phyloP scores from a whole-genome alignment of 148 eudicot species.

The Camellia granthamiana region DNA sequence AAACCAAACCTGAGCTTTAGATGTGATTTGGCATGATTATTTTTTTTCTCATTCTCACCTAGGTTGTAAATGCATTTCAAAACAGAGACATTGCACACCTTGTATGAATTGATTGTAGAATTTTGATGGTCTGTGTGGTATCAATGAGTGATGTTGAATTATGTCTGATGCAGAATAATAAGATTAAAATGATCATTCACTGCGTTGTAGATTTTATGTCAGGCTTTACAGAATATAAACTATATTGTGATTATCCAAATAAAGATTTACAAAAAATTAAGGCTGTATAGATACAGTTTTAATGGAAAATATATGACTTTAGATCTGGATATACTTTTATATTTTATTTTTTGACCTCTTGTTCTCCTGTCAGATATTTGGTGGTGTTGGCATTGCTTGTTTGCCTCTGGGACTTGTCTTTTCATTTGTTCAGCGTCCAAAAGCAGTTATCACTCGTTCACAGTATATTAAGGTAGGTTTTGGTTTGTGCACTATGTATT shows the following conservation, averaged over 20 bases:
- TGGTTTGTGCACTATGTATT: not conserved
- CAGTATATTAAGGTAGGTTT: slow-evolving; percentile 90
- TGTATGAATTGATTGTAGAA: not conserved
- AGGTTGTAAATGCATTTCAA: not conserved
- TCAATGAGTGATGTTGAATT: not conserved
- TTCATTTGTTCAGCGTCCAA: slow-evolving; percentile 90
- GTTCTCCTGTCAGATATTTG: slow-evolving; percentile 64
- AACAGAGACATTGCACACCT: not conserved
- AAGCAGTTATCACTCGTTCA: slow-evolving; percentile 97
- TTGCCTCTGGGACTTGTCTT: slow-evolving; percentile 90
- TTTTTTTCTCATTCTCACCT: not conserved
- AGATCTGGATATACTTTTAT: not conserved
- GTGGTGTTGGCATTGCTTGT: slow-evolving; percentile 97
- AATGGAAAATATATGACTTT: not conserved
- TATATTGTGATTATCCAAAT: not conserved
- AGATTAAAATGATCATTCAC: not conserved
- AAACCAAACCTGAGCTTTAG: not conserved
- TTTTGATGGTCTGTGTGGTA: not conserved
- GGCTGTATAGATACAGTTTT: not conserved
- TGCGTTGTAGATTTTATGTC: not conserved
- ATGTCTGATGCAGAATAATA: not conserved
- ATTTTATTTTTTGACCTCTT: not conserved
- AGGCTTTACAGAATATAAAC: not conserved
- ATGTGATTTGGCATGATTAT: not conserved
- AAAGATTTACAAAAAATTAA: not conserved